These are phyloP conservation scores for Chrysochromulina parva DNA, from an alignment of 78 protist genomes.

Conservation along the genomic window DNA sequence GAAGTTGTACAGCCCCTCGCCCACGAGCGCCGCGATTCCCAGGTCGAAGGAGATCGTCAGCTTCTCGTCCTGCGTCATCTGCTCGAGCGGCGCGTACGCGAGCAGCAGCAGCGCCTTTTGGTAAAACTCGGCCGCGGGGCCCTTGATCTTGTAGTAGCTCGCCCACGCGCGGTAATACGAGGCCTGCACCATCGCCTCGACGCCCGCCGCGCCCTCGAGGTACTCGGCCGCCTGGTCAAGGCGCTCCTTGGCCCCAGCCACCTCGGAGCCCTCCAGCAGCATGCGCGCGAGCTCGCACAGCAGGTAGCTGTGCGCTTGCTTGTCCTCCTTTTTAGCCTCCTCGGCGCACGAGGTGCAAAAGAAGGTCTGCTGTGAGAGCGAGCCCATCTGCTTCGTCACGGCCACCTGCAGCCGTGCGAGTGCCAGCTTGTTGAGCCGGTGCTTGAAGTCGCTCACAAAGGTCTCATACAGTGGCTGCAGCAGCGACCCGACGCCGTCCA, in stretches of 20 bases:
- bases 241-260: neutral
- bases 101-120: conserved; percentile 61
- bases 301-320: neutral
- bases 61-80: conserved; percentile 45
- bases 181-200: neutral
- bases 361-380: neutral
- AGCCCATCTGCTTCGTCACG: conserved; percentile 47
- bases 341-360: neutral
- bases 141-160: conserved; percentile 22
- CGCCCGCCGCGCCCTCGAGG: neutral
- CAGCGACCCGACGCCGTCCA: conserved; percentile 32
- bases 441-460: conserved; percentile 71
- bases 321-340: conserved; percentile 41
- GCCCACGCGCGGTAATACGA: neutral
- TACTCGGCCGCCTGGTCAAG: neutral
- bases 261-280: too few species aligned
- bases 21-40: conserved; percentile 78
- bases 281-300: conserved; percentile 13
- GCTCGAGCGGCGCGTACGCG: conserved; percentile 62
- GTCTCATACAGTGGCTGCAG: conserved; percentile 52
- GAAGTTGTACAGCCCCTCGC: conserved; percentile 75
- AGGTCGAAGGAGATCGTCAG: conserved; percentile 67
- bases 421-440: conserved; percentile 60
- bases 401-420: conserved; percentile 55
- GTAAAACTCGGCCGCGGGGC: conserved; percentile 58